These are phyloP conservation scores for Paecilomyces sp. DNA, from an alignment of 2,329 filamentous ascomycete genomes.

Conservation along the genomic window DNA sequence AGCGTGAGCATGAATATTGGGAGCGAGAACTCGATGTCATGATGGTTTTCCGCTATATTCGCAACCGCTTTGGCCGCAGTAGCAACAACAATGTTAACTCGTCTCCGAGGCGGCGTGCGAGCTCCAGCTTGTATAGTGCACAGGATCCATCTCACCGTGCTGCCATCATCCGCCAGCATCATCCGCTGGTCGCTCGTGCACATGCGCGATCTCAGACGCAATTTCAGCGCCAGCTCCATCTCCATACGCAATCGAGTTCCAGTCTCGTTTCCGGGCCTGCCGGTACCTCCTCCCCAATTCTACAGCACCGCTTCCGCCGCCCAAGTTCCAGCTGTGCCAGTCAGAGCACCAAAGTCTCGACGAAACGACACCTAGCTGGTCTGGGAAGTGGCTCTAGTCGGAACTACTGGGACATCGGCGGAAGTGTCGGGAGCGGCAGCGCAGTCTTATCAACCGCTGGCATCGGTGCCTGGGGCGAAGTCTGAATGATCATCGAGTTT, in stretches of 20 bases:
- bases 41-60: conserved; percentile 83
- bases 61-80: conserved; percentile 61
- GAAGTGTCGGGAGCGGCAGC: conserved; percentile 68
- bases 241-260: conserved; percentile 9
- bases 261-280: conserved; percentile 9
- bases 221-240: conserved; percentile 36
- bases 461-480: conserved; percentile 74
- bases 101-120: conserved; percentile 37
- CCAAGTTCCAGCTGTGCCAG: conserved; percentile 69
- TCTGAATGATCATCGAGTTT: conserved; percentile 30
- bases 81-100: conserved; percentile 27
- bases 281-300: conserved; percentile 22
- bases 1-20: conserved; percentile 72
- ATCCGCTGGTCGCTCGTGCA: conserved; percentile 68
- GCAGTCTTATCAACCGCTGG: conserved; percentile 61
- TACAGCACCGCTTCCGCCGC: conserved; percentile 39
- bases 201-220: conserved; percentile 41
- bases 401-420: conserved; percentile 90
- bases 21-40: conserved; percentile 85
- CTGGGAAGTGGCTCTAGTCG: conserved; percentile 62
- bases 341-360: conserved; percentile 73
- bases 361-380: conserved; percentile 44
- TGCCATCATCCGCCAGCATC: conserved; percentile 79
- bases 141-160: conserved; percentile 68
- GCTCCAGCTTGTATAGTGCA: conserved; percentile 30